A percentile compares a stretch with the other conserved stretches of the same genome.
Evolutionary conservation across 805 yeast genomes (phyloP).

Genomic region (Saturnispora besseyi): DNA sequence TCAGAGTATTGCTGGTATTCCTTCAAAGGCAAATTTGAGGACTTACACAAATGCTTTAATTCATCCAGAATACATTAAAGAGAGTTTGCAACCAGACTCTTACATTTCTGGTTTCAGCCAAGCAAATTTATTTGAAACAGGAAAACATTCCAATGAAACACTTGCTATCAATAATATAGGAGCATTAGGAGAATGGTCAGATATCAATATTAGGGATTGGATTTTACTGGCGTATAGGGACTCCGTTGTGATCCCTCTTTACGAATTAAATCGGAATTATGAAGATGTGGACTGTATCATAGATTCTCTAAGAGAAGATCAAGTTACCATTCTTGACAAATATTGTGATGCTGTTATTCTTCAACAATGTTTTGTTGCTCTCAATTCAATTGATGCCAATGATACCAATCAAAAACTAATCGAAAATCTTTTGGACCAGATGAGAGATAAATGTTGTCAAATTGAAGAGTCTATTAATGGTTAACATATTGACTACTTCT

Average conservation of each 20-base stretch:
- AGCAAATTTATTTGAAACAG: not conserved
- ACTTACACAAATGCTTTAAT: conserved; percentile 12
- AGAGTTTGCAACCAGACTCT: not conserved
- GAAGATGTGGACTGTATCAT: conserved; percentile 16
- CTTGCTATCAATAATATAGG: conserved; percentile 2
- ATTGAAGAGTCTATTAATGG: not conserved
- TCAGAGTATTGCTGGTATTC: not conserved
- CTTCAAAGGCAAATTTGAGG: not conserved
- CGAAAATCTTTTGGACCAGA: conserved; percentile 38
- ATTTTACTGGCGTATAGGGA: conserved; percentile 43
- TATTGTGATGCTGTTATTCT: conserved; percentile 22
- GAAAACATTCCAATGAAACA: not conserved
- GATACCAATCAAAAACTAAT: conserved; percentile 51
- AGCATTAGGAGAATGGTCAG: conserved; percentile 12
- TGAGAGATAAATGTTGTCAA: conserved; percentile 19
- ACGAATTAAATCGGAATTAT: conserved; percentile 32
- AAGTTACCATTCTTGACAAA: not conserved
- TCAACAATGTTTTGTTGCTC: conserved; percentile 53
- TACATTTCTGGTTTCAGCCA: not conserved
- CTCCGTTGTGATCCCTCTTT: conserved; percentile 42
- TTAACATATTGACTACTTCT: not conserved
- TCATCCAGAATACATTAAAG: conserved; percentile 10
- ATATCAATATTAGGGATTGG: conserved; percentile 31
- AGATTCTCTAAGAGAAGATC: conserved; percentile 9
- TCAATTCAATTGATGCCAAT: conserved; percentile 42